Conservation (phyloP, 1,284 basidiomycete species). For the Pyrrhoderma noxium region DNA sequence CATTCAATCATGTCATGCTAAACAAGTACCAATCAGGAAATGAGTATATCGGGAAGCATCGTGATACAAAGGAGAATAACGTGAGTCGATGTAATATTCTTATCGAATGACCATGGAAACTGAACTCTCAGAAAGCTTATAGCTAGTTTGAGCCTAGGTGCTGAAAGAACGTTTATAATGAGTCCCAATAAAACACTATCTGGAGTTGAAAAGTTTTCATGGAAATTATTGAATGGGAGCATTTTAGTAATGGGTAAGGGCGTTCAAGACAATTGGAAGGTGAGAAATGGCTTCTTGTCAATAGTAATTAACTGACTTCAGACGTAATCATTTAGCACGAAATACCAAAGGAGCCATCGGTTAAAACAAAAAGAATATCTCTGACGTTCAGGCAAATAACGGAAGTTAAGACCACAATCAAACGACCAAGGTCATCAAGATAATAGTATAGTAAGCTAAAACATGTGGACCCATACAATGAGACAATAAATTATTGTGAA, state of each 20-base stretch:
- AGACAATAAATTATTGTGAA: background rate
- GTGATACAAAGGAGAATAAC: constrained; percentile 31
- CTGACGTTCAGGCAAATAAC: constrained; percentile 35
- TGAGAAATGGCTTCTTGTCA: constrained; percentile 17
- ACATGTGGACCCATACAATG: background rate
- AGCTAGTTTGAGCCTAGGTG: constrained; percentile 40
- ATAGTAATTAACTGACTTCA: background rate
- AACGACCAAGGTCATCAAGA: background rate
- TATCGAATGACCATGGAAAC: constrained; percentile 14
- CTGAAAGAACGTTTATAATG: constrained; percentile 40
- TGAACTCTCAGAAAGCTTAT: constrained; percentile 33
- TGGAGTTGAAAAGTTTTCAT: constrained; percentile 23
- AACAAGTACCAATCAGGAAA: constrained; percentile 41
- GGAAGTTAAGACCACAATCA: background rate
- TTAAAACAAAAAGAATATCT: constrained; percentile 33
- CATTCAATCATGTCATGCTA: constrained; percentile 45
- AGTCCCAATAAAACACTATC: constrained; percentile 26
- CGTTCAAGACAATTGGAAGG: constrained; percentile 44
- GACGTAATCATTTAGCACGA: constrained; percentile 29
- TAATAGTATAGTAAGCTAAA: background rate
- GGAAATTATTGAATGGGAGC: constrained; percentile 36
- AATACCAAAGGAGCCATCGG: constrained; percentile 34
- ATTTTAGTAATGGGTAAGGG: constrained; percentile 44
- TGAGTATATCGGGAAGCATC: constrained; percentile 37
- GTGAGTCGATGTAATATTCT: constrained; percentile 24